Base-by-base conservation (phyloP, 306 rosid species). In the Sicyos edulis region DNA sequence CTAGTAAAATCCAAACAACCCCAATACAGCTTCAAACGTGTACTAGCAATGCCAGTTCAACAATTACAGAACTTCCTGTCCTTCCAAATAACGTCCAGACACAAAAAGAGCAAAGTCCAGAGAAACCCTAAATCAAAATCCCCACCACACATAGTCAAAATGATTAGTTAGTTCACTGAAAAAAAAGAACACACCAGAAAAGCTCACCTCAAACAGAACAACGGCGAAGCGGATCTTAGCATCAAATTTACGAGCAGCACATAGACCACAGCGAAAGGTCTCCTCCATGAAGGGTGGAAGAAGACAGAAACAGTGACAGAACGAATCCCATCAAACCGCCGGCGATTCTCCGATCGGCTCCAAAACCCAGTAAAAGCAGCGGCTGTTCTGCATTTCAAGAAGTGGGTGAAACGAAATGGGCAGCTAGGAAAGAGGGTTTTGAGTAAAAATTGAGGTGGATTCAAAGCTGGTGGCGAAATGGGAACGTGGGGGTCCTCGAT, bases 311-410 rank as follows among this genome's bases (percentile, higher is more conserved):
- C 67, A 77, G 64, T 11, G 7, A 50, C 63, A 68, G 73, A 63
- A 59, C 70, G 78, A 80, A 83, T 83, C 85, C 97, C 98, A 90
- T 90, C 83, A 93, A 93, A 73, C 78, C 83, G 79, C 83, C 96
- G 80, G 81, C 73, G 84, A 80, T 37, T 78, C 78, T 72, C 80
- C 85, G 83, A 90, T 84, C 87, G 80, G 85, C 64, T 75, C 75
- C n/a, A 54, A 58, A 82, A 78, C 85, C 81, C 52, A 75, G 44
- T 37, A 37, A 37, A 83, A 78, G 57, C 73, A 81, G 83, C 54
- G 78, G 72, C 82, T 53, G 47, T 21, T 44, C 78, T 29, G 83
- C 98, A 93, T 90, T 85, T 77, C 82, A 20, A 24, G 49, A 24
- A 1, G 19, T 20, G 8, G 2, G 44, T 58, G 5, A 13, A 57